Evolutionary conservation across 441 rosid genomes (phyloP).

Genomic region (Aleurites moluccanus): DNA sequence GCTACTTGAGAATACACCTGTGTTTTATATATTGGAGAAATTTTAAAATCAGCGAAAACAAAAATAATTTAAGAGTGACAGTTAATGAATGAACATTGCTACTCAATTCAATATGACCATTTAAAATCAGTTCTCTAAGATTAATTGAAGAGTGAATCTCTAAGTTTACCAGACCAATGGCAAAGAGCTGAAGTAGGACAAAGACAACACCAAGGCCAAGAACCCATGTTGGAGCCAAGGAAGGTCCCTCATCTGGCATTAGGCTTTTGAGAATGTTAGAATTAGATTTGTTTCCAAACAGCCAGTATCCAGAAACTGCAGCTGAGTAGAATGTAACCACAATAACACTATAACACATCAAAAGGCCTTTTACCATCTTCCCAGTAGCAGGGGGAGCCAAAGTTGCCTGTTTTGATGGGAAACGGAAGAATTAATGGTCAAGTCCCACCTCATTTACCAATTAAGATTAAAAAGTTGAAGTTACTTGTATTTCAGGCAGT

Average conservation of each 20-base stretch:
- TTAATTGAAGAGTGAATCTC: slow-evolving; percentile 1
- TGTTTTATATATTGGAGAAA: neutral
- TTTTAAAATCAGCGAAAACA: neutral
- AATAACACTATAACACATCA: slow-evolving; percentile 76
- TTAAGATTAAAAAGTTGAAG: slow-evolving; percentile 1
- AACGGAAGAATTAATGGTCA: neutral
- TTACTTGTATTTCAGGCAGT: slow-evolving; percentile 89
- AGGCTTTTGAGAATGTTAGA: slow-evolving; percentile 85
- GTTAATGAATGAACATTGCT: no score
- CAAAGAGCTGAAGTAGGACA: slow-evolving; percentile 85
- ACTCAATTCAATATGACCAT: neutral
- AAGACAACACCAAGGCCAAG: slow-evolving; percentile 71
- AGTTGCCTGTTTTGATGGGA: slow-evolving; percentile 61
- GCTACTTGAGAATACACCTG: slow-evolving; percentile 99
- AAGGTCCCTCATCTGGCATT: slow-evolving; percentile 74
- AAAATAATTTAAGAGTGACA: neutral
- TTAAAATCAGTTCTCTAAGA: neutral
- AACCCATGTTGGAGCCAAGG: slow-evolving; percentile 71
- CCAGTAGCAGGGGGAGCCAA: slow-evolving; percentile 97
- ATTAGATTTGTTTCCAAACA: slow-evolving; percentile 65
- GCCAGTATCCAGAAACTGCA: slow-evolving; percentile 77
- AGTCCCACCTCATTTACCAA: neutral
- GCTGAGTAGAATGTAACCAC: slow-evolving; percentile 76
- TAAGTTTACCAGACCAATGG: slow-evolving; percentile 68
- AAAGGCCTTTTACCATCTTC: slow-evolving; percentile 88